Percentiles rank a stretch among this genome's conserved stretches.
Evolutionary conservation across 2,329 filamentous ascomycete genomes (phyloP).

Genomic region (Metarhizium humberi): DNA sequence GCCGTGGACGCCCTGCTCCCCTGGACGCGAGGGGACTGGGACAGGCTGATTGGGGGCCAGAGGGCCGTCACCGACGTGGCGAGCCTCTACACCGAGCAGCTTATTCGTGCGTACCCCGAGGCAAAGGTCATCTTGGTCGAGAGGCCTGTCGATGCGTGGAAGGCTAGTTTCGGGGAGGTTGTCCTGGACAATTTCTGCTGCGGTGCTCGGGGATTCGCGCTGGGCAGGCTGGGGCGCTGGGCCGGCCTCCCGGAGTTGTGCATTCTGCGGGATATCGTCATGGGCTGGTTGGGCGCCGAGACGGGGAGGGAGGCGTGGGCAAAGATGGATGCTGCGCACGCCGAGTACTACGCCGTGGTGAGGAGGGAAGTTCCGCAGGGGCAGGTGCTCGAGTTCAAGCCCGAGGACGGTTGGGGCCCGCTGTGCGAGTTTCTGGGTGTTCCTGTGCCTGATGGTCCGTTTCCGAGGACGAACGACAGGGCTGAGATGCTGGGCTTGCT

Average conservation of each 20-base stretch:
- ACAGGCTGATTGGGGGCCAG: not conserved
- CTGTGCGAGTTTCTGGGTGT: conserved; percentile 19
- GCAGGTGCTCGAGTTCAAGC: conserved; percentile 12
- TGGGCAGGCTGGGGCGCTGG: not conserved
- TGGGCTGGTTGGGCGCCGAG: not conserved
- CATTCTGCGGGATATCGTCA: not conserved
- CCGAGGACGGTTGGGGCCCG: conserved; percentile 23
- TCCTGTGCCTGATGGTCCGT: not conserved
- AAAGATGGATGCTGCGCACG: not conserved
- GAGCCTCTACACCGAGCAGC: not conserved
- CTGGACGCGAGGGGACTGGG: not conserved
- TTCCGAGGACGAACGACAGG: not conserved
- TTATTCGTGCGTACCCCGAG: not conserved
- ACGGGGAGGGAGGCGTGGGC: not conserved
- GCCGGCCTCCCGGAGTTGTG: not conserved
- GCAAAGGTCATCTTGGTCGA: not conserved
- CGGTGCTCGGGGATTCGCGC: not conserved
- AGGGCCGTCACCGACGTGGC: not conserved
- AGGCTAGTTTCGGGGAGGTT: not conserved
- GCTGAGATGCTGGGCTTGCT: not conserved
- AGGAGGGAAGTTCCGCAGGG: conserved; percentile 14
- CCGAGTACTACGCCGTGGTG: conserved; percentile 1
- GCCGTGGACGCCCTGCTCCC: not conserved
- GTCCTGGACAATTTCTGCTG: not conserved
- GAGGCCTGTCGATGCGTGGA: not conserved